A percentile compares a stretch with the other conserved stretches of the same genome.
phyloP scores from a whole-genome alignment of 2,329 filamentous ascomycete species.

The Cadophora luteo-olivacea region DNA sequence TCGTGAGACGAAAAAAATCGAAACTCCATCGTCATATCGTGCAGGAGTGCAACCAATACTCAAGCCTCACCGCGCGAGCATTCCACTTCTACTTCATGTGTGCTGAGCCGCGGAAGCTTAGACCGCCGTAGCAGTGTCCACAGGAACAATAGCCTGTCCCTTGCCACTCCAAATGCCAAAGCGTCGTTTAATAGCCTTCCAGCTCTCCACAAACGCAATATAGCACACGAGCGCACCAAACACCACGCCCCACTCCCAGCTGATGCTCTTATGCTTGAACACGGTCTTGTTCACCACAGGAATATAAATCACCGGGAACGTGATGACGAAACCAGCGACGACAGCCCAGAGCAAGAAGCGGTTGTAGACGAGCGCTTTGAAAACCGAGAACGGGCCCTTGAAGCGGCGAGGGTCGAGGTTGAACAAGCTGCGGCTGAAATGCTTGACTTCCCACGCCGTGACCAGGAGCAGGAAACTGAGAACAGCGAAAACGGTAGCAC shows the following conservation, averaged over 20 bases:
- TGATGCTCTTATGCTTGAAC: constrained; percentile 73
- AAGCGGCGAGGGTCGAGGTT: constrained; percentile 64
- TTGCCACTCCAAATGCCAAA: constrained; percentile 27
- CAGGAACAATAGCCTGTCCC: constrained; percentile 4
- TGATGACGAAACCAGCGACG: constrained; percentile 62
- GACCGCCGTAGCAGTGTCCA: neutral
- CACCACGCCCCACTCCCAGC: constrained; percentile 77
- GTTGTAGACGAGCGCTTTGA: constrained; percentile 71
- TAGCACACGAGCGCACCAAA: constrained; percentile 64
- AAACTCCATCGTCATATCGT: neutral
- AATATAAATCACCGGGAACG: constrained; percentile 71
- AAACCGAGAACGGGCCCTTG: constrained; percentile 56
- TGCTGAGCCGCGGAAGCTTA: neutral
- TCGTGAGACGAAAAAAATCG: neutral
- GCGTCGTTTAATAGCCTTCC: constrained; percentile 71
- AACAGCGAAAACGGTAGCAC: constrained; percentile 73
- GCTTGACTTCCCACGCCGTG: constrained; percentile 76
- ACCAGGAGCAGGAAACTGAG: constrained; percentile 72
- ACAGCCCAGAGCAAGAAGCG: constrained; percentile 71
- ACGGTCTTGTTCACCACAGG: constrained; percentile 69
- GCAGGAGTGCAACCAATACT: neutral
- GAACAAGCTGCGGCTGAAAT: constrained; percentile 73
- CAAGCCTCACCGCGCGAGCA: constrained; percentile 11
- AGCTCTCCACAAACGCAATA: constrained; percentile 67
- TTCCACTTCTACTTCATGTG: neutral